Conservation (phyloP, 306 rosid genomes). For the Casuarina cunninghamiana region DNA sequence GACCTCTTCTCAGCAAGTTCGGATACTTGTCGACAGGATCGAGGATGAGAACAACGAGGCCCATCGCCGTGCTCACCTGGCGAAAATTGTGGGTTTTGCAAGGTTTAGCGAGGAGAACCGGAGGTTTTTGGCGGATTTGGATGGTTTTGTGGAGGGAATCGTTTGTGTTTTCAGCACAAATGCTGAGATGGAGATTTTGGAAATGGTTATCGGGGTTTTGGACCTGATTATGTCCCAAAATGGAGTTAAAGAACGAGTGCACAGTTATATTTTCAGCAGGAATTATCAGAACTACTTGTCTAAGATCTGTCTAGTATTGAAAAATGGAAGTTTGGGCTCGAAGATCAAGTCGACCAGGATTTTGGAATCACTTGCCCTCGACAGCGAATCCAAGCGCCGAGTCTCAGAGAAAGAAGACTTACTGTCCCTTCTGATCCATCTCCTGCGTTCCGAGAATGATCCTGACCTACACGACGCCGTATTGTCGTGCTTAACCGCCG, state of each 20-base stretch:
- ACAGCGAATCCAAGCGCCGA: conserved; percentile 38
- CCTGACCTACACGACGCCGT: conserved; percentile 31
- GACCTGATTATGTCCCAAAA: conserved; percentile 24
- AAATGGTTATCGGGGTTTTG: conserved; percentile 31
- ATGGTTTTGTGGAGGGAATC: conserved; percentile 36
- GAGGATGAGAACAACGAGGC: conserved; percentile 4
- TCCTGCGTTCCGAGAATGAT: conserved; percentile 18
- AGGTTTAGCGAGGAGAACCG: conserved; percentile 29
- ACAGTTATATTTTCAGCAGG: conserved; percentile 19
- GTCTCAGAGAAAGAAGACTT: conserved; percentile 37
- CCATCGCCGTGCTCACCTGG: conserved; percentile 11
- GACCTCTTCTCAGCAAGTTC: conserved; percentile 27
- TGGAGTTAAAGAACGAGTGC: conserved; percentile 29
- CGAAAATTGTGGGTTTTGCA: conserved; percentile 34
- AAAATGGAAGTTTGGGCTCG: conserved; percentile 32
- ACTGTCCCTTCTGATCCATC: conserved; percentile 22
- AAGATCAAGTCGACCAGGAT: conserved; percentile 39
- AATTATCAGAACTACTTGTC: conserved; percentile 30
- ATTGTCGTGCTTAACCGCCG: conserved; percentile 30
- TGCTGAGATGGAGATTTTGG: conserved; percentile 22
- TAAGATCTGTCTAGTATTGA: conserved; percentile 26
- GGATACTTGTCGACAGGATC: conserved; percentile 22
- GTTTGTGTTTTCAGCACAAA: conserved; percentile 29
- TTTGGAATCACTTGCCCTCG: conserved; percentile 39
- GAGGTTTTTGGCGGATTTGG: conserved; percentile 25